Conservation (phyloP, 345 rosid species). For the Orychophragmus violaceus region DNA sequence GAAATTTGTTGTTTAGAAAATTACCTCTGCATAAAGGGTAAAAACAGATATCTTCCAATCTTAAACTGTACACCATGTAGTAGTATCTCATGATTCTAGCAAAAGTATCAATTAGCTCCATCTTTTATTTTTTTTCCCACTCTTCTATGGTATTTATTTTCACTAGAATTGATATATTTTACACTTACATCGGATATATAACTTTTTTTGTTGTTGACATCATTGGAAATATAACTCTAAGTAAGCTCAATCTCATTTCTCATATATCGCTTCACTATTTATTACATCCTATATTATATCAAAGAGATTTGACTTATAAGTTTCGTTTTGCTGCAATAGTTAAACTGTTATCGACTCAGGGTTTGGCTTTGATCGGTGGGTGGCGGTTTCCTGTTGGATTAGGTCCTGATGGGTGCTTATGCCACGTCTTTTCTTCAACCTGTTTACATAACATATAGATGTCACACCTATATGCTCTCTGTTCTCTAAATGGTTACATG, state of each 20-base stretch:
- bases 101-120: neutral
- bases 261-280: slow-evolving; percentile 1
- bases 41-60: neutral
- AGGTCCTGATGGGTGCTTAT: slow-evolving; percentile 25
- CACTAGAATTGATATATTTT: neutral
- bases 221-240: neutral
- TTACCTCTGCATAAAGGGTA: neutral
- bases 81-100: neutral
- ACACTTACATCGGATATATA: slow-evolving; percentile 6
- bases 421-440: slow-evolving; percentile 14
- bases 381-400: slow-evolving; percentile 19
- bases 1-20: neutral
- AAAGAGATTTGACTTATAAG: neutral
- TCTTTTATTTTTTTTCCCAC: neutral
- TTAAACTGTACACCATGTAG: neutral
- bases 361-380: neutral
- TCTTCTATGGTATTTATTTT: neutral
- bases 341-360: neutral
- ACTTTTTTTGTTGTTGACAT: no score
- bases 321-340: neutral
- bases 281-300: neutral
- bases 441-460: neutral
- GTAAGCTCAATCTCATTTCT: neutral
- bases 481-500: neutral
- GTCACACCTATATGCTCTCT: neutral